Percentiles rank a stretch among this genome's conserved stretches.
phyloP scores from a whole-genome alignment of 208 protist genomes.

The Trypanosoma cruzi region DNA sequence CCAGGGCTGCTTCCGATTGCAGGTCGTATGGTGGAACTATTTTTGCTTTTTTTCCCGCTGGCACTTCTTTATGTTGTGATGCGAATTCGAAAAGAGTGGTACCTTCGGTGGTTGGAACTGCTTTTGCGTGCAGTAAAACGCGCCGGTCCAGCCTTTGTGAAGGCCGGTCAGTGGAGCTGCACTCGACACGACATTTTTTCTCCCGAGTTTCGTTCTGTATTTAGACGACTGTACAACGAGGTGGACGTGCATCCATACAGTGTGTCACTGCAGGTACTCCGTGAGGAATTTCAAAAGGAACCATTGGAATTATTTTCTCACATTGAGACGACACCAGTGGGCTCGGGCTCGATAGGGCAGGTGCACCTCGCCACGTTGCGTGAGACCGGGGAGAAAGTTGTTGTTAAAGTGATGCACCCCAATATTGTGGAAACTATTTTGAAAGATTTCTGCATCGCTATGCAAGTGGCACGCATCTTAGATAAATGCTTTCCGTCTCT shows the following conservation, averaged over 20 bases:
- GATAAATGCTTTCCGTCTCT: conserved; percentile 43
- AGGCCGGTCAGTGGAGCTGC: conserved; percentile 92
- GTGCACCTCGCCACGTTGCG: conserved; percentile 86
- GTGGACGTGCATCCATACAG: conserved; percentile 76
- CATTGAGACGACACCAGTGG: conserved; percentile 70
- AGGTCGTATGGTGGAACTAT: conserved; percentile 57
- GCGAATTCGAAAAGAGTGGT: conserved; percentile 47
- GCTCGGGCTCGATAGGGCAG: conserved; percentile 91
- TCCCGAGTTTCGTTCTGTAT: conserved; percentile 70
- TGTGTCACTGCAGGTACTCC: conserved; percentile 67
- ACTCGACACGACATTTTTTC: conserved; percentile 91
- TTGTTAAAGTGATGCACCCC: conserved; percentile 93
- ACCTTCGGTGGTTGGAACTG: conserved; percentile 70
- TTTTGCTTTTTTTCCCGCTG: conserved; percentile 75
- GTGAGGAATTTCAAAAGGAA: conserved; percentile 72
- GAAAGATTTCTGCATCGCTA: conserved; percentile 85
- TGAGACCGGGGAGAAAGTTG: conserved; percentile 57
- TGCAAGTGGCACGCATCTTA: conserved; percentile 40
- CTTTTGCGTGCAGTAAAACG: conserved; percentile 76
- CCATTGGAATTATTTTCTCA: conserved; percentile 64
- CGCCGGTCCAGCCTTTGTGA: conserved; percentile 89
- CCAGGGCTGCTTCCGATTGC: conserved; percentile 44
- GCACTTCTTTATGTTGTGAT: conserved; percentile 77
- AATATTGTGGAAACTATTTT: conserved; percentile 84
- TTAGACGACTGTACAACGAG: conserved; percentile 81